Evolutionary conservation across 495 filamentous ascomycete genomes (phyloP).

Genomic region (Penicillium angulare): DNA sequence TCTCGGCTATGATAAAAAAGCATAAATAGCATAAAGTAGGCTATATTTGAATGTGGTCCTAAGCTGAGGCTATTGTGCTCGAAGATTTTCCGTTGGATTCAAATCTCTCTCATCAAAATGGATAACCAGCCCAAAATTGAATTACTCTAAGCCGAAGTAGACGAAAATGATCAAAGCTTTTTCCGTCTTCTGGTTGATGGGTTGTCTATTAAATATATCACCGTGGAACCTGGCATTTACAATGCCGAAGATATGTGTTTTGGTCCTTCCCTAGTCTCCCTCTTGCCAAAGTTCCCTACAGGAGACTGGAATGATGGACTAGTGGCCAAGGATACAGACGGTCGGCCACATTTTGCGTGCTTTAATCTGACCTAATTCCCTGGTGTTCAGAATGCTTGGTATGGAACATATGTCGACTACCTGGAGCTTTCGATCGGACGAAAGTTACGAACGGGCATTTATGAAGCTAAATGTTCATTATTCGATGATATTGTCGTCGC

Average conservation of each 20-base stretch:
- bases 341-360: slow-evolving; percentile 19
- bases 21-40: no score
- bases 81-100: no score
- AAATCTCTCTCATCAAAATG: no score
- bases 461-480: slow-evolving; percentile 21
- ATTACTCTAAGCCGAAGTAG: slow-evolving; percentile 27
- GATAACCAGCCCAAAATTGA: slow-evolving; percentile 14
- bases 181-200: slow-evolving; percentile 31
- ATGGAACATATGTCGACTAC: slow-evolving; percentile 23
- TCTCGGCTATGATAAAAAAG: no score
- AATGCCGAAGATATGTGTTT: slow-evolving; percentile 34
- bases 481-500: slow-evolving; percentile 29
- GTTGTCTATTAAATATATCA: slow-evolving; percentile 32
- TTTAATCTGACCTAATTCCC: slow-evolving; percentile 15
- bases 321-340: slow-evolving; percentile 13
- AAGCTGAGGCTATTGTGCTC: no score
- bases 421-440: slow-evolving; percentile 13
- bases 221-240: slow-evolving; percentile 31
- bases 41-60: no score
- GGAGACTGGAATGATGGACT: slow-evolving; percentile 28
- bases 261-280: slow-evolving; percentile 19
- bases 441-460: slow-evolving; percentile 22
- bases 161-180: slow-evolving; percentile 23
- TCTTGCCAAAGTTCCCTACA: slow-evolving; percentile 19
- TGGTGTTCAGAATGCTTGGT: slow-evolving; percentile 21